Evolutionary conservation across 345 rosid genomes (phyloP).

Genomic region (Stellera chamaejasme): DNA sequence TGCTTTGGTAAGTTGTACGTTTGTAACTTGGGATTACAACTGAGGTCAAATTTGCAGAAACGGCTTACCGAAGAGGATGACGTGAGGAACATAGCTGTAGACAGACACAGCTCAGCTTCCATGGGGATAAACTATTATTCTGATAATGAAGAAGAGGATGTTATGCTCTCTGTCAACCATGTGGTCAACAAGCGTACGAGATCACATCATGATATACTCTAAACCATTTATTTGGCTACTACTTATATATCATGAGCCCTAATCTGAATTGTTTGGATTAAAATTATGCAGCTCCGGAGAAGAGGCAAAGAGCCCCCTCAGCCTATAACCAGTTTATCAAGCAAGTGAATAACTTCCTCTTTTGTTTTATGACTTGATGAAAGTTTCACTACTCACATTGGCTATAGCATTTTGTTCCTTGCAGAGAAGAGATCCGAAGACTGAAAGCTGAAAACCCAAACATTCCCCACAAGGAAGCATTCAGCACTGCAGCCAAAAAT

Average conservation of each 20-base stretch:
- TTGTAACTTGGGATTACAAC: not conserved
- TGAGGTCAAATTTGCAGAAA: not conserved
- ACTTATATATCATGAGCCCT: not conserved
- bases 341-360: conserved; percentile 28
- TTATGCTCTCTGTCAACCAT: conserved; percentile 32
- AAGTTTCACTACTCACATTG: no score
- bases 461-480: conserved; percentile 96
- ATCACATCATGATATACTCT: not conserved
- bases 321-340: conserved; percentile 95
- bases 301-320: conserved; percentile 94
- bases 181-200: conserved; percentile 80
- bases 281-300: conserved; percentile 75
- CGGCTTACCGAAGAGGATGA: conserved; percentile 23
- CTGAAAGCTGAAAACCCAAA: conserved; percentile 87
- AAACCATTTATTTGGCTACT: not conserved
- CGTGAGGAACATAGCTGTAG: conserved; percentile 18
- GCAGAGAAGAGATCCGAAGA: conserved; percentile 96
- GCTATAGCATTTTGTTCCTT: not conserved
- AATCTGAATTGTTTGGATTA: not conserved
- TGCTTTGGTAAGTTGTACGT: not conserved
- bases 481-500: conserved; percentile 96
- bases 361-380: no score
- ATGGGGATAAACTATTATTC: conserved; percentile 40
- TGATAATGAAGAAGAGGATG: conserved; percentile 74
- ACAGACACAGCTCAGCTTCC: conserved; percentile 29